Evolutionary conservation across 441 rosid genomes (phyloP).

Genomic region (Raphanus hybrid): DNA sequence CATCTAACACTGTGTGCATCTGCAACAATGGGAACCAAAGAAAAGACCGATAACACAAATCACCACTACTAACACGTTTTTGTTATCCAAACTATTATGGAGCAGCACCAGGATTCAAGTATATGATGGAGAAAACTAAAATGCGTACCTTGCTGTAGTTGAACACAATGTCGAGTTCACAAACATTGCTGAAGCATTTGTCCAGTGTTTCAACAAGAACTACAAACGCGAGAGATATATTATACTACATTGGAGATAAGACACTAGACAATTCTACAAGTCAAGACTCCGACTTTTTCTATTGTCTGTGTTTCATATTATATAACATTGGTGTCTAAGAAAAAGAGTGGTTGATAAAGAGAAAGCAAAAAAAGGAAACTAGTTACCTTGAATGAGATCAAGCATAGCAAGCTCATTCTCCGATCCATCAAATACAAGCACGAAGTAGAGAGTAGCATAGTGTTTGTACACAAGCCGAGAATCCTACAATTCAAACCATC

Average conservation of each 20-base stretch:
- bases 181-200: constrained; percentile 96
- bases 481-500: constrained; percentile 52
- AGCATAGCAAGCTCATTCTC: constrained; percentile 99
- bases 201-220: constrained; percentile 97
- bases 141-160: constrained; percentile 81
- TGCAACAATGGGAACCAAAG: constrained; percentile 39
- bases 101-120: too few species aligned
- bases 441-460: constrained; percentile 90
- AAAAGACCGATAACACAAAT: not conserved
- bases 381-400: constrained; percentile 33
- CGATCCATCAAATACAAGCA: constrained; percentile 76
- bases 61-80: not conserved
- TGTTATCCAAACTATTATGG: too few species aligned
- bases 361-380: too few species aligned
- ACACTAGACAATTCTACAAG: too few species aligned
- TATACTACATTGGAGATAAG: too few species aligned
- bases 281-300: too few species aligned
- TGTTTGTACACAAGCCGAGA: constrained; percentile 88
- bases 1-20: constrained; percentile 87
- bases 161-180: constrained; percentile 92
- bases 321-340: too few species aligned
- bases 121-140: too few species aligned
- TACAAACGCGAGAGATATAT: constrained; percentile 45
- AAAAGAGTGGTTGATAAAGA: too few species aligned
- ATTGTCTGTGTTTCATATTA: too few species aligned